These are phyloP conservation scores for Coccinonectria pachysandricola DNA, from an alignment of 2,329 filamentous ascomycete genomes.

Conservation along the genomic window DNA sequence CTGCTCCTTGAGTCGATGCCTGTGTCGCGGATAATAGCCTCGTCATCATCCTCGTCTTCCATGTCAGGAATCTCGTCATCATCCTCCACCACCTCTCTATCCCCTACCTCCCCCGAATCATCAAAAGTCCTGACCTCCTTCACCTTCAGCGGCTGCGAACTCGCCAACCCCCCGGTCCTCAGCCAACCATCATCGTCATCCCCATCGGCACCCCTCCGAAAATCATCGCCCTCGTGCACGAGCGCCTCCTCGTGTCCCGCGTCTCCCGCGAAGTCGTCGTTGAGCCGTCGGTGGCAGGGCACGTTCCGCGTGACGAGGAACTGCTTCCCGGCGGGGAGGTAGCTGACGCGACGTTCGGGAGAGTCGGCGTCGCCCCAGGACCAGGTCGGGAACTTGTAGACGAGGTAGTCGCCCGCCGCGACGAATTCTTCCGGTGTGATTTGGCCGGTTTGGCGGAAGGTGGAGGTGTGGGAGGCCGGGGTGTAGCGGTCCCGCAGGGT, in stretches of 20 bases:
- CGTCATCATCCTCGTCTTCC: conserved; percentile 95
- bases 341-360: conserved; percentile 64
- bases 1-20: conserved; percentile 35
- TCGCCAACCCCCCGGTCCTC: conserved; percentile 69
- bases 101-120: conserved; percentile 77
- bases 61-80: conserved; percentile 95
- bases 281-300: conserved; percentile 81
- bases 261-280: conserved; percentile 86
- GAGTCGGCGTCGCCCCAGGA: conserved; percentile 85
- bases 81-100: conserved; percentile 57
- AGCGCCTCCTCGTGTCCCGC: conserved; percentile 79
- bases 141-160: conserved; percentile 64
- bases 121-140: conserved; percentile 81
- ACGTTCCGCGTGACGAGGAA: conserved; percentile 92
- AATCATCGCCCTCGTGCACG: conserved; percentile 67
- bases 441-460: conserved; percentile 86
- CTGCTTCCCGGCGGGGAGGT: conserved; percentile 85
- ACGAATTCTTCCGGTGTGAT: conserved; percentile 97
- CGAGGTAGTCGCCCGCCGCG: conserved; percentile 89
- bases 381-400: conserved; percentile 99
- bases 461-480: conserved; percentile 80
- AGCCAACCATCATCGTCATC: conserved; percentile 84
- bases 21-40: conserved; percentile 84
- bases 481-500: conserved; percentile 86
- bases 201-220: conserved; percentile 35